A percentile compares a stretch with the other conserved stretches of the same genome.
phyloP scores from a whole-genome alignment of 2,329 filamentous ascomycete genomes.

The Ceratocystis alfenasii region DNA sequence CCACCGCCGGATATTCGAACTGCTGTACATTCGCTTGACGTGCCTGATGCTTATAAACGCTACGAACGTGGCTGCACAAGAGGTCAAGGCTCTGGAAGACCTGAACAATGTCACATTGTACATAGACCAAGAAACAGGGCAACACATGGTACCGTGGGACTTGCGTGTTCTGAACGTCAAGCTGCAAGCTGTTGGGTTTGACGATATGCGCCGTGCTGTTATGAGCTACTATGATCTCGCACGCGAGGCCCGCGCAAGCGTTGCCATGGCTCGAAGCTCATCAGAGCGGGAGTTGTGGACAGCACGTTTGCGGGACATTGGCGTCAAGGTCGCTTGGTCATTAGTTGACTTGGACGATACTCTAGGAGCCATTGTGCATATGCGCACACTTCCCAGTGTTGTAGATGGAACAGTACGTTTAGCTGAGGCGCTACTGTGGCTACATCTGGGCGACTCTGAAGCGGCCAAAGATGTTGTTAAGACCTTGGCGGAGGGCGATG shows the following conservation, averaged over 20 bases:
- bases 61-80: constrained; percentile 54
- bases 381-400: constrained; percentile 44
- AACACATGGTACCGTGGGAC: constrained; percentile 73
- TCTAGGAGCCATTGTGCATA: constrained; percentile 62
- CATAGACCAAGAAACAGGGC: constrained; percentile 40
- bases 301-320: constrained; percentile 59
- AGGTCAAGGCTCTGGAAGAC: constrained; percentile 52
- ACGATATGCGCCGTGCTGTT: constrained; percentile 70
- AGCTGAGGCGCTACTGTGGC: constrained; percentile 54
- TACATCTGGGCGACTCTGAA: constrained; percentile 66
- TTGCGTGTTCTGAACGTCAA: constrained; percentile 72
- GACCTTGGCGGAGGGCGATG: constrained; percentile 28
- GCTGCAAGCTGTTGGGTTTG: constrained; percentile 74
- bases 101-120: constrained; percentile 46
- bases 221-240: constrained; percentile 86
- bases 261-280: constrained; percentile 38
- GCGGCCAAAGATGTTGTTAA: constrained; percentile 48
- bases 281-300: constrained; percentile 57
- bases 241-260: constrained; percentile 56
- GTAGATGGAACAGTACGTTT: constrained; percentile 34
- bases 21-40: constrained; percentile 70
- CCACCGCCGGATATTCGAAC: constrained; percentile 54
- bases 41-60: constrained; percentile 71
- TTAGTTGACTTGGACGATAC: constrained; percentile 81
- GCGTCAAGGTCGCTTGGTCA: constrained; percentile 52